These are phyloP conservation scores for Larix sibirica DNA, from an alignment of 83 land plant genomes.

Conservation along the genomic window DNA sequence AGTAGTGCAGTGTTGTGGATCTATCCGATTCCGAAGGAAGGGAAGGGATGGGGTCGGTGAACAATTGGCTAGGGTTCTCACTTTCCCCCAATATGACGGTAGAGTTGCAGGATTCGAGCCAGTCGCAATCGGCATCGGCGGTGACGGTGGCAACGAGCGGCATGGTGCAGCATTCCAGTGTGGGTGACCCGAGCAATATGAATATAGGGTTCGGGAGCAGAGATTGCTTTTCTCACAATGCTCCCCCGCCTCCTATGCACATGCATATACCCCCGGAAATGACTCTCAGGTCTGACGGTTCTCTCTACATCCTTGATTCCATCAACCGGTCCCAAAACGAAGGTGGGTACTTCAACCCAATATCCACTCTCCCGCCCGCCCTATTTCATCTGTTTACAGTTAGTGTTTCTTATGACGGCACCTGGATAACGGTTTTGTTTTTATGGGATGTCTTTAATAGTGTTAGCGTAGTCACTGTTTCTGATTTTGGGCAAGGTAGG, in stretches of 20 bases:
- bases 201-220: not conserved
- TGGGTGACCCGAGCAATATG: not conserved
- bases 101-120: constrained; percentile 16
- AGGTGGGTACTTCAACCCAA: not conserved
- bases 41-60: constrained; percentile 3
- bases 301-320: constrained; percentile 14
- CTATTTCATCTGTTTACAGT: not conserved
- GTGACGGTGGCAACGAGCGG: not conserved
- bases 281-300: not conserved
- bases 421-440: not conserved
- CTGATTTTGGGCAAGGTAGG: not conserved
- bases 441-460: not conserved
- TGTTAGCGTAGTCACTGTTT: not conserved
- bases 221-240: not conserved
- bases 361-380: not conserved
- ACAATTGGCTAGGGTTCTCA: constrained; percentile 17
- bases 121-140: not conserved
- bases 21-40: too few species aligned
- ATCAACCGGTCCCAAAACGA: not conserved
- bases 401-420: not conserved
- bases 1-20: too few species aligned
- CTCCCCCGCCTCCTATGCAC: too few species aligned
- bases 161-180: not conserved
- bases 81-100: constrained; percentile 14
- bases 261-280: not conserved